A percentile compares a stretch with the other conserved stretches of the same genome.
Evolutionary conservation across 2,329 filamentous ascomycete genomes (phyloP).

Genomic region (Fusarium sp.): DNA sequence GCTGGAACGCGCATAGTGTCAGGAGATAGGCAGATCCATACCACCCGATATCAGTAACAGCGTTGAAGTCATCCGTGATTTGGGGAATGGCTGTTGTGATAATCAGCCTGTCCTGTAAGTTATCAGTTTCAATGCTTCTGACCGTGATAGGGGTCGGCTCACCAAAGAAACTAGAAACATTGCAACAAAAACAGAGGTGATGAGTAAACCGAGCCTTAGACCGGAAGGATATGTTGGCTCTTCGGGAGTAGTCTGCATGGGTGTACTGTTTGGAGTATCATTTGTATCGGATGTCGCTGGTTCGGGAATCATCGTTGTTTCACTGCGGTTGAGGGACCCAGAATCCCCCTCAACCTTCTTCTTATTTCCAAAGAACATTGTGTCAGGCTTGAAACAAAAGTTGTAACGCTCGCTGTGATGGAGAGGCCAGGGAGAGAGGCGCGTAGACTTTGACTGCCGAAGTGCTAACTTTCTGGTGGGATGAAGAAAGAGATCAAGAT

Average conservation of each 20-base stretch:
- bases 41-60: slow-evolving; percentile 47
- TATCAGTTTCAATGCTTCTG: neutral
- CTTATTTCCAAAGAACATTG: neutral
- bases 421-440: neutral
- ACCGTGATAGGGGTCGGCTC: neutral
- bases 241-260: neutral
- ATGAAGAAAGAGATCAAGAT: neutral
- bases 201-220: neutral
- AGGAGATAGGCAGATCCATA: slow-evolving; percentile 53
- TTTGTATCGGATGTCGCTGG: neutral
- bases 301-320: neutral
- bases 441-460: neutral
- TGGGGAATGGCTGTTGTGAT: slow-evolving; percentile 50
- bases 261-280: no score
- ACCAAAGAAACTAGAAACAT: slow-evolving; percentile 23
- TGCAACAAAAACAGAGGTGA: slow-evolving; percentile 7
- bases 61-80: slow-evolving; percentile 48
- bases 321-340: neutral
- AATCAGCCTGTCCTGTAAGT: slow-evolving; percentile 50
- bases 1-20: slow-evolving; percentile 52
- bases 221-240: slow-evolving; percentile 1
- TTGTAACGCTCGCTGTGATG: neutral
- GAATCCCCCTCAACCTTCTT: rapidly evolving
- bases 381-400: neutral
- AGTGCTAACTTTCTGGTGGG: neutral